Percentiles rank a stretch among this genome's conserved stretches.
Conservation (phyloP, 2,329 filamentous ascomycete species). For the Penicillium sclerotiorum region DNA sequence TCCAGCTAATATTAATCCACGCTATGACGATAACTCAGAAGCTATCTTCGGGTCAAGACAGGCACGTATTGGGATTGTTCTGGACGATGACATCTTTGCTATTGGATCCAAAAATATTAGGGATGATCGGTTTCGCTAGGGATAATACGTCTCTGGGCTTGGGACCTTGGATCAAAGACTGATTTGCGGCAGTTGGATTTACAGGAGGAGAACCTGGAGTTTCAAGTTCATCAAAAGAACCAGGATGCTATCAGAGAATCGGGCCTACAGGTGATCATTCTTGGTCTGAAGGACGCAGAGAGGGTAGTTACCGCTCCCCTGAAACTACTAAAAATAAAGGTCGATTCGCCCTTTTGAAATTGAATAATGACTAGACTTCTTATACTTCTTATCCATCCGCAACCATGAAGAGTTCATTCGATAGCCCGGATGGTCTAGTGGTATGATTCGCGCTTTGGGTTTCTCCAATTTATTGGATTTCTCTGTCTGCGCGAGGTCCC, state of each 20-base stretch:
- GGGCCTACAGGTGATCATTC: not conserved
- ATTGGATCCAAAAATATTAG: not conserved
- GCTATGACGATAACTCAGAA: not conserved
- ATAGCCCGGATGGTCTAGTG: too few species aligned
- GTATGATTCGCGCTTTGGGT: too few species aligned
- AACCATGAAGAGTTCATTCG: too few species aligned
- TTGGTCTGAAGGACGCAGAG: not conserved
- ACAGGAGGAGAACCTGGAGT: not conserved
- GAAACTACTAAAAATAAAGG: not conserved
- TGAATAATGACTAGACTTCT: too few species aligned
- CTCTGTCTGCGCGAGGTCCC: too few species aligned
- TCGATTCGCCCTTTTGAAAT: too few species aligned
- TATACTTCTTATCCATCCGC: too few species aligned
- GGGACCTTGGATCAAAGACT: not conserved
- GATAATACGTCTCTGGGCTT: not conserved
- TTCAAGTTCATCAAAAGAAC: not conserved
- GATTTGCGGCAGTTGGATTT: not conserved
- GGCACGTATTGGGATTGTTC: not conserved
- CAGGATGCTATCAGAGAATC: not conserved
- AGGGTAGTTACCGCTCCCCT: not conserved
- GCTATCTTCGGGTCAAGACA: not conserved
- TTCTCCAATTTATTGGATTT: too few species aligned
- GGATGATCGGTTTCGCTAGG: not conserved
- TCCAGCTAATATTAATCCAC: not conserved
- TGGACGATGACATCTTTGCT: not conserved